Evolutionary conservation across 2,329 filamentous ascomycete genomes (phyloP).

Genomic region (Gaeumannomyces sp.): DNA sequence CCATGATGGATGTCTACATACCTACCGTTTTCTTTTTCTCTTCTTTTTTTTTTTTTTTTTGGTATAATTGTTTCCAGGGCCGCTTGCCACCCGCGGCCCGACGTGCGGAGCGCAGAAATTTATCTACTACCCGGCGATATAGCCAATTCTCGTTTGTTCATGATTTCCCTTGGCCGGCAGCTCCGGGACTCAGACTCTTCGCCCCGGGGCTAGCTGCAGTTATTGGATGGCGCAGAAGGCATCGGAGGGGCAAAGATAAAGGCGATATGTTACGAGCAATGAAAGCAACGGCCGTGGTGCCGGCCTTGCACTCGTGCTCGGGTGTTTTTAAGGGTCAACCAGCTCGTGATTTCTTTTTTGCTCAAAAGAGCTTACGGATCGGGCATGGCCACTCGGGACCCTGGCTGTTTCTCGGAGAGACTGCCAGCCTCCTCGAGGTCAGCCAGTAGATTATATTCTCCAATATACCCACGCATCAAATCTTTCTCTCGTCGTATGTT

Average conservation of each 20-base stretch:
- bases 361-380: not conserved
- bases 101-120: not conserved
- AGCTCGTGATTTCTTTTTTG: not conserved
- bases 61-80: not conserved
- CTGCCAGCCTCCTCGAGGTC: not conserved
- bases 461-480: not conserved
- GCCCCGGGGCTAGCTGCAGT: not conserved
- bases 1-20: not conserved
- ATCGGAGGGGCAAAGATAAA: not conserved
- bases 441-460: not conserved
- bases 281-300: not conserved
- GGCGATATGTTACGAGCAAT: not conserved
- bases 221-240: not conserved
- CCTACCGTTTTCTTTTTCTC: slow-evolving; percentile 1
- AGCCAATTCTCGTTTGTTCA: not conserved
- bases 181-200: not conserved
- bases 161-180: not conserved
- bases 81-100: not conserved
- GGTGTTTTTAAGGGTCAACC: not conserved
- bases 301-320: not conserved
- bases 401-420: not conserved
- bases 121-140: not conserved
- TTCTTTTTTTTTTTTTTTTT: slow-evolving; percentile 6
- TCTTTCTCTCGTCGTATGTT: too few species aligned
- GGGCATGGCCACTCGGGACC: not conserved